Conservation (phyloP, 768 basidiomycete genomes). For the Mycena crocata region DNA sequence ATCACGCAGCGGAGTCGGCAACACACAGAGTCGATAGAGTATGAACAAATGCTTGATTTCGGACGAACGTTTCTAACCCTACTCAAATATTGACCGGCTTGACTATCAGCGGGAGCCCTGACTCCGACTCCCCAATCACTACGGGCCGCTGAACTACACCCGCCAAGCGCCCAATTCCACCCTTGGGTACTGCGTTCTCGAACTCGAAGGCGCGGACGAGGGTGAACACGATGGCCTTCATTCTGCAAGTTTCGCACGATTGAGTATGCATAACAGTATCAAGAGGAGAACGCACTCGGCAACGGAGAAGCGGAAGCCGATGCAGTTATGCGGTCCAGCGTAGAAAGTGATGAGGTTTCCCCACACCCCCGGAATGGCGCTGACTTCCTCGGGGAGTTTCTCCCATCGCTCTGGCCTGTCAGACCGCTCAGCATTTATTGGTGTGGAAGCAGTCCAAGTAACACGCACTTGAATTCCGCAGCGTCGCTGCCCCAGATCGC, state of each 20-base stretch:
- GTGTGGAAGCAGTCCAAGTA: not conserved
- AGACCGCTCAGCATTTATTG: not conserved
- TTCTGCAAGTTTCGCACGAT: constrained; percentile 35
- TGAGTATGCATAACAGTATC: no score
- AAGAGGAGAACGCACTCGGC: constrained; percentile 50
- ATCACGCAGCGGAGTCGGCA: no score
- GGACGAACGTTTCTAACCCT: no score
- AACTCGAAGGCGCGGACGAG: constrained; percentile 62
- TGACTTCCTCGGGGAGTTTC: constrained; percentile 55
- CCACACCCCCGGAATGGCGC: constrained; percentile 68
- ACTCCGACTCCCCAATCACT: not conserved
- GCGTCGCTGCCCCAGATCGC: constrained; percentile 75
- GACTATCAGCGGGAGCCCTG: not conserved
- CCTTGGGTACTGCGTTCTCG: not conserved
- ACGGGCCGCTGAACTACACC: not conserved
- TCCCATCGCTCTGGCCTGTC: constrained; percentile 72
- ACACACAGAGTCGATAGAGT: no score
- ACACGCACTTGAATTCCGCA: constrained; percentile 65
- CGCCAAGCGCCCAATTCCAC: not conserved
- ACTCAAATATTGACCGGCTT: not conserved
- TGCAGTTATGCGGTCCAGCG: constrained; percentile 71
- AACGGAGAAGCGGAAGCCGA: constrained; percentile 53
- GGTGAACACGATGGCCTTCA: constrained; percentile 52
- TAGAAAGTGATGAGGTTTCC: constrained; percentile 70
- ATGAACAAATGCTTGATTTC: no score